Base-by-base conservation (phyloP, 208 protist genomes). In the Wallacemonas sp. region DNA sequence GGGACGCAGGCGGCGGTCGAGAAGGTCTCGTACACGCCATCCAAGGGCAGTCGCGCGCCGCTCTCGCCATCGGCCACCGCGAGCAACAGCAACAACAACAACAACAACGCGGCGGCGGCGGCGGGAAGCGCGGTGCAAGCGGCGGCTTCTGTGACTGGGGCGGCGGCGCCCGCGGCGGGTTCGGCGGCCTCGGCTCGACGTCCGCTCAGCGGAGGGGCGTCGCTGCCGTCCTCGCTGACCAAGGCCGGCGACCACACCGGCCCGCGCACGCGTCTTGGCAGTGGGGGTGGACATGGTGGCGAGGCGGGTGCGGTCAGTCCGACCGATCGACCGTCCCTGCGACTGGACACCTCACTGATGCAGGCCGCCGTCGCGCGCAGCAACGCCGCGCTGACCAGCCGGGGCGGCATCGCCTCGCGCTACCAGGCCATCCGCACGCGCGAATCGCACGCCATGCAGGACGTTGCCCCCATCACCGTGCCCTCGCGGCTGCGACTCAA, bases 301-400 rank as follows among this genome's bases (percentile, higher is more conserved):
- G 36, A n/a, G n/a, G n/a, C n/a, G n/a, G n/a, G n/a, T n/a, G n/a
- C n/a, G n/a, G n/a, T n/a, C n/a, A n/a, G n/a, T n/a, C n/a, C n/a
- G n/a, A n/a, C n/a, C 42, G n/a, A 5, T 22, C 10, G 42, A 12
- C 38, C 59, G 3, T 42, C 59, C 10, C 38, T 38, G 11, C 8
- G 22, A 0, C 20, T 65, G 25, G 59, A 42, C 20, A 14, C 59
- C 16, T 42, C 59, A 7, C 23, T 65, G 8, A 18, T 36, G 16
- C 38, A 50, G 38, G 38, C 59, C 23, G 28, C 31, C 38, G 38
- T 50, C 38, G 32, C 54, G 20, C 23, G 42, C 67, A 42, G 67
- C 54, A 67, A 38, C 25, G 61, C 68, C 16, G 61, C 68, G 29
- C 59, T 74, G 23, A 73, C 67, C 28, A 61, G 67, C 46, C 55